Evolutionary conservation across 1,284 basidiomycete species (phyloP), one percentile per base, ranked within the genome.

Genomic region (Microbotryum lychnidis-dioicae): DNA sequence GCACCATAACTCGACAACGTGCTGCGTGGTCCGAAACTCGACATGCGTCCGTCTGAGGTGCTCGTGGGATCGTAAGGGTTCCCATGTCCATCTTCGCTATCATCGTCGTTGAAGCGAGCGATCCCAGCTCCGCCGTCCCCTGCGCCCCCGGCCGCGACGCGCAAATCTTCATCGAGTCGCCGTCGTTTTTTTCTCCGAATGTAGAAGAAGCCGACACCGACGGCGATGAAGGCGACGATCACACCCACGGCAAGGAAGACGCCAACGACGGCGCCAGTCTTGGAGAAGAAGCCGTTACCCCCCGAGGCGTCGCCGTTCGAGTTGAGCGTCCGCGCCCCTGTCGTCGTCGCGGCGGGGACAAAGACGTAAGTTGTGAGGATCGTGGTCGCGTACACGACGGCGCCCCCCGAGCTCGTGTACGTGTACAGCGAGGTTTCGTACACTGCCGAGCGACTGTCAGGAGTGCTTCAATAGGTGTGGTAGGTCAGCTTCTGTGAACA

Each of bases 241-340:
- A 72, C 48, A 0, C 70, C 71, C 25, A 72, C 70, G 21, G 62
- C 71, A 14, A 70, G 61, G 48, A 72, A 72, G 2, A 61, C 63
- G 6, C 71, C 71, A 1, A 67, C 71, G 3, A 71, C 70, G 6
- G 71, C 71, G 42, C 71, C 71, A 18, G 70, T 72, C 27, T 72
- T 72, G 64, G 51, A 62, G 64, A 72, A 72, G 62, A 72, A 72
- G 16, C 64, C 56, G 49, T 54, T 57, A 12, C 55, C 52, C n/a
- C 53, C 42, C 5, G 37, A 37, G 48, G 54, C 29, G 10, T 51
- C 31, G 21, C 60, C 68, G 57, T 71, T 71, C 8, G 27, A 54
- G 50, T 52, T 61, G 16, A 56, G 55, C 0, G 51, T 51, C 12
- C 61, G 55, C 2, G 61, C 46, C 25, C 57, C 60, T 21, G 52